Evolutionary conservation across 345 rosid genomes (phyloP).

Genomic region (Gossypium thurberi): DNA sequence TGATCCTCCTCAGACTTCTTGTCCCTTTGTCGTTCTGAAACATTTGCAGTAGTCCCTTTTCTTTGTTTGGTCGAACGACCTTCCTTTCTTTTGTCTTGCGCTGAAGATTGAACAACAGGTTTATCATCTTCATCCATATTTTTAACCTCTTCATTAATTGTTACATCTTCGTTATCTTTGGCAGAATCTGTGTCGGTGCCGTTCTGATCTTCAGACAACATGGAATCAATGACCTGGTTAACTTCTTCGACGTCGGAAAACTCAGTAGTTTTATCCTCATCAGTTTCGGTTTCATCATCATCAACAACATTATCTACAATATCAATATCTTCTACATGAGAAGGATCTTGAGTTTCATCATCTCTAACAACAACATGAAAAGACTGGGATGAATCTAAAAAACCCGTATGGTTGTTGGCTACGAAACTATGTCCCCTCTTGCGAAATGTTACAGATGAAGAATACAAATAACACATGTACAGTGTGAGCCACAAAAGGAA

Average conservation of each 20-base stretch:
- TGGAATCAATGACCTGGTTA: not conserved
- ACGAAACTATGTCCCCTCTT: constrained; percentile 23
- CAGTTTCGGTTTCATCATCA: constrained; percentile 21
- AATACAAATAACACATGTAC: constrained; percentile 30
- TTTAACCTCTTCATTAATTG: not conserved
- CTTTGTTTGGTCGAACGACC: not conserved
- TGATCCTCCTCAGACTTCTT: not conserved
- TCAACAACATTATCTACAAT: constrained; percentile 17
- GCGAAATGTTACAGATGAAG: constrained; percentile 27
- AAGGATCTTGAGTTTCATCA: not conserved
- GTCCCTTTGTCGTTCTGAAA: not conserved
- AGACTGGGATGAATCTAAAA: constrained; percentile 17
- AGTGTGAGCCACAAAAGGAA: constrained; percentile 43
- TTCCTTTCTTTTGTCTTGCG: not conserved
- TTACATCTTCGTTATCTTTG: constrained; percentile 5
- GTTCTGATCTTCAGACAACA: constrained; percentile 4
- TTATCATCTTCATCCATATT: not conserved
- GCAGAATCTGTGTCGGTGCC: constrained; percentile 7
- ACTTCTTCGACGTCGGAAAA: constrained; percentile 17
- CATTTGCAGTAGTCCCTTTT: not conserved
- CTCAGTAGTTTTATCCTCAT: not conserved
- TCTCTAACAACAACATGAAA: constrained; percentile 9
- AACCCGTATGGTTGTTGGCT: constrained; percentile 9
- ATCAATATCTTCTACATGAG: constrained; percentile 14
- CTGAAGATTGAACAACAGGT: not conserved